Conservation (phyloP, 176 grass and related monocot species). For the Carex kokanica region DNA sequence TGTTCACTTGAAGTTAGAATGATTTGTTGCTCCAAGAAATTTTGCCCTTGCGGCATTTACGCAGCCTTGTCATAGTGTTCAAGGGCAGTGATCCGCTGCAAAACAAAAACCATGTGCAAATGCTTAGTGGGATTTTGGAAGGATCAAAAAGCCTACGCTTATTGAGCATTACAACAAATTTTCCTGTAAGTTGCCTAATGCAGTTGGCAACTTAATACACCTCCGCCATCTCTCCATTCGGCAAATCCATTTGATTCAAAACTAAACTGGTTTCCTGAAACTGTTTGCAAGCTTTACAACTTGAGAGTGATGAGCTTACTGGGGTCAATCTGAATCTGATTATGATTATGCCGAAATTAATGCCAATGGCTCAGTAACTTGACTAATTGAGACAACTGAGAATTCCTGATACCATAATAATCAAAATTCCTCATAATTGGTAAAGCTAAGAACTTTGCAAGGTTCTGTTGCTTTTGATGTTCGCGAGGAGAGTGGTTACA, state of each 20-base stretch:
- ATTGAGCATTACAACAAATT: constrained; percentile 26
- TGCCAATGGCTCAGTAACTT: constrained; percentile 24
- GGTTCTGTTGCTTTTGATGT: constrained; percentile 21
- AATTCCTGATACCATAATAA: background rate
- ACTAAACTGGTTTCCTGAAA: constrained; percentile 31
- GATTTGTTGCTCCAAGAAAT: constrained; percentile 16
- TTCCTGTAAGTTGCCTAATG: constrained; percentile 12
- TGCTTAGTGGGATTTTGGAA: background rate
- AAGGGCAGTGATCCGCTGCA: constrained; percentile 11
- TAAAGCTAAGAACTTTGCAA: constrained; percentile 34
- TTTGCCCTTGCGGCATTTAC: constrained; percentile 28
- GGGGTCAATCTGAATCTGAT: background rate
- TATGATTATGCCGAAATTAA: background rate
- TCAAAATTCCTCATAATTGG: constrained; percentile 21
- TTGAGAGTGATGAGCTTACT: constrained; percentile 29
- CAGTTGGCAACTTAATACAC: constrained; percentile 28
- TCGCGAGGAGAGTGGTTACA: constrained; percentile 15
- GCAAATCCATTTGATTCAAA: background rate
- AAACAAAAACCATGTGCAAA: background rate
- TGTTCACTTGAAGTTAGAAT: constrained; percentile 13
- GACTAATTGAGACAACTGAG: constrained; percentile 33
- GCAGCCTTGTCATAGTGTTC: constrained; percentile 27
- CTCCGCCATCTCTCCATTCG: constrained; percentile 31
- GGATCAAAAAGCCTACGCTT: constrained; percentile 14
- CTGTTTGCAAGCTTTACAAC: constrained; percentile 34